Evolutionary conservation across 2,329 filamentous ascomycete species (phyloP), one percentile per base, ranked within the genome.

Genomic region (Didymella glomerata): DNA sequence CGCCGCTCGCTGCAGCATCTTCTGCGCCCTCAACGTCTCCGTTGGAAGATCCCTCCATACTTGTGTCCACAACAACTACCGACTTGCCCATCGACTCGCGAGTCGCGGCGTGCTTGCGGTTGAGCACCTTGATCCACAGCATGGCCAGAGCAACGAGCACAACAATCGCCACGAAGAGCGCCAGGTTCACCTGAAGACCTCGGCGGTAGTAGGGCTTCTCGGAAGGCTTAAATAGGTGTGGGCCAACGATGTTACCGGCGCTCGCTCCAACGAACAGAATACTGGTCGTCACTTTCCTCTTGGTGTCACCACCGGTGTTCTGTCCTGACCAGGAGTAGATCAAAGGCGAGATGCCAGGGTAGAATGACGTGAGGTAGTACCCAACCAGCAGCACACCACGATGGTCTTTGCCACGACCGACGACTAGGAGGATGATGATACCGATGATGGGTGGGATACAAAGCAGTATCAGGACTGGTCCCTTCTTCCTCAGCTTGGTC

Each of bases 291-390:
- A 85, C 83, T 68, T 90, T 90, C 62, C 86, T 85, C 75, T 91
- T 91, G 0, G 88, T 90, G 68, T 90, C 87, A 1, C 88, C 88
- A 0, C 85, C 88, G 0, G 88, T 88, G 63, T 89, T 88, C 60
- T 86, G 84, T 2, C 84, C 80, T 1, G 84, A 85, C 85, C 85
- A 88, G 0, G 84, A 84, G 63, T 86, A 88, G 40, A 88, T 84
- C 28, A 88, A 74, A 0, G 85, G 87, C 3, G 87, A 82, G 59
- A 86, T 86, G 6, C 82, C 86, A 0, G 85, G 85, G 50, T 88
- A 87, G 8, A 87, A 81, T 0, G 84, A 87, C 40, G 86, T 85
- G 50, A 87, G 77, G 57, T 86, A 87, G 67, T 87, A 88, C 0
- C 85, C 86, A 0, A 81, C 80, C 1, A 88, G 77, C 2, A 88